A percentile compares a stretch with the other conserved stretches of the same genome.
Evolutionary conservation across 495 filamentous ascomycete genomes (phyloP).

Genomic region (Jackrogersella multiformis): DNA sequence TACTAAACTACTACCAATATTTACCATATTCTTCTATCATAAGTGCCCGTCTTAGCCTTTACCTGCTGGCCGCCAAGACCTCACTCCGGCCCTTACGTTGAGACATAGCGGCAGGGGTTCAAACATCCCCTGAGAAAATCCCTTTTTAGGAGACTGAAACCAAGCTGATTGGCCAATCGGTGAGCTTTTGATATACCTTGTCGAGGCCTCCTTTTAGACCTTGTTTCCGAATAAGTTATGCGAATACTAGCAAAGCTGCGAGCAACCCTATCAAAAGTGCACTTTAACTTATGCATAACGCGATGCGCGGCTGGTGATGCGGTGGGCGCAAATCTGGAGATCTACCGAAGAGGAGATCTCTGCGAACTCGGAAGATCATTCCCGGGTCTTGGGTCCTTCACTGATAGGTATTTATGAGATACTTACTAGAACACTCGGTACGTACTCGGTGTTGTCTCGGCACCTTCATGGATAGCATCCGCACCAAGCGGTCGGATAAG

Average conservation of each 20-base stretch:
- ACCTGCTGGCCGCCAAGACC: conserved; percentile 24
- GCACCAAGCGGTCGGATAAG: neutral
- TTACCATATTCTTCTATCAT: neutral
- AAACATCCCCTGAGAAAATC: conserved; percentile 38
- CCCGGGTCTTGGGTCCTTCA: neutral
- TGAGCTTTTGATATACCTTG: neutral
- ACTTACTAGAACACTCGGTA: neutral
- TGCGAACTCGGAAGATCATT: conserved; percentile 6
- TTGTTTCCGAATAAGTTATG: conserved; percentile 10
- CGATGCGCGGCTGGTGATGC: conserved; percentile 20
- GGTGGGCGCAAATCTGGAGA: conserved; percentile 11
- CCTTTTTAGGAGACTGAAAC: conserved; percentile 27
- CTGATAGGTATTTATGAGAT: neutral
- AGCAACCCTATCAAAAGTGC: neutral
- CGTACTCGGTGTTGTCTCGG: neutral
- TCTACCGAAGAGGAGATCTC: conserved; percentile 18
- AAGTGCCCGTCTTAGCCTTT: neutral
- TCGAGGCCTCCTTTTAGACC: conserved; percentile 1
- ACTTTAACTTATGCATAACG: conserved; percentile 1
- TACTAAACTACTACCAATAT: neutral
- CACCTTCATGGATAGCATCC: neutral
- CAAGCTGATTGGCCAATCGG: conserved; percentile 24
- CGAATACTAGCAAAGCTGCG: neutral
- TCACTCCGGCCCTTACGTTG: conserved; percentile 6
- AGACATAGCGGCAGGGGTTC: conserved; percentile 25